These are phyloP conservation scores for Naganishia randhawae DNA, from an alignment of 768 basidiomycete species.

Conservation along the genomic window DNA sequence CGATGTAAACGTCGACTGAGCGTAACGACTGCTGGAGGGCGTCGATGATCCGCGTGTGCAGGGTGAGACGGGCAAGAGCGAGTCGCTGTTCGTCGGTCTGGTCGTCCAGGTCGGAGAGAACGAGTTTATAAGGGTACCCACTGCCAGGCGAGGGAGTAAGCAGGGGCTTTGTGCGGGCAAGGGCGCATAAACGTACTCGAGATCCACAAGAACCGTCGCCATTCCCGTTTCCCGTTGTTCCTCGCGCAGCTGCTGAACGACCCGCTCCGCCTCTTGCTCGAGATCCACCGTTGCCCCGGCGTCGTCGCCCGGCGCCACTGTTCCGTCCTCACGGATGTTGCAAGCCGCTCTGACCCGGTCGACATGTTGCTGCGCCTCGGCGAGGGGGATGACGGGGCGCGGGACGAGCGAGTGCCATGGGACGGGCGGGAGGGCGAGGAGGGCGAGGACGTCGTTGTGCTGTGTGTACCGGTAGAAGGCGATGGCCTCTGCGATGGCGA, in stretches of 20 bases:
- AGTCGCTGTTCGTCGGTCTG: neutral
- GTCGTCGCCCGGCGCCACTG: too few species aligned
- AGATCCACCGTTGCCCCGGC: neutral
- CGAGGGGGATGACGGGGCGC: neutral
- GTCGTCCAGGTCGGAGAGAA: constrained; percentile 7
- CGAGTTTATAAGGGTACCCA: constrained; percentile 24
- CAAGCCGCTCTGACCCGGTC: neutral
- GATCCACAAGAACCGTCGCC: neutral
- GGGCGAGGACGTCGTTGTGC: neutral
- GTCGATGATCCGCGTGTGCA: neutral
- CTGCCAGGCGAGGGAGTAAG: neutral
- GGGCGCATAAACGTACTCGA: constrained; percentile 19
- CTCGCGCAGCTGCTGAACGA: neutral
- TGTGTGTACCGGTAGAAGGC: neutral
- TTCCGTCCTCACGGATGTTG: neutral
- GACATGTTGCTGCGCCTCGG: constrained; percentile 13
- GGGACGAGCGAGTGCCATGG: constrained; percentile 20
- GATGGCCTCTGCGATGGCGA: constrained; percentile 23
- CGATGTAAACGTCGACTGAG: neutral
- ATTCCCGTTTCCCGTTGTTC: neutral
- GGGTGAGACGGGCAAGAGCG: neutral
- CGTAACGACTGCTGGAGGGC: neutral
- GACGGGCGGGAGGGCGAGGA: constrained; percentile 1
- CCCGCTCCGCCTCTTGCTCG: neutral
- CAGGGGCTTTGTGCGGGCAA: neutral